These are phyloP conservation scores for Lagenidium sp. DNA, from an alignment of 352 stramenopile genomes.

Conservation along the genomic window DNA sequence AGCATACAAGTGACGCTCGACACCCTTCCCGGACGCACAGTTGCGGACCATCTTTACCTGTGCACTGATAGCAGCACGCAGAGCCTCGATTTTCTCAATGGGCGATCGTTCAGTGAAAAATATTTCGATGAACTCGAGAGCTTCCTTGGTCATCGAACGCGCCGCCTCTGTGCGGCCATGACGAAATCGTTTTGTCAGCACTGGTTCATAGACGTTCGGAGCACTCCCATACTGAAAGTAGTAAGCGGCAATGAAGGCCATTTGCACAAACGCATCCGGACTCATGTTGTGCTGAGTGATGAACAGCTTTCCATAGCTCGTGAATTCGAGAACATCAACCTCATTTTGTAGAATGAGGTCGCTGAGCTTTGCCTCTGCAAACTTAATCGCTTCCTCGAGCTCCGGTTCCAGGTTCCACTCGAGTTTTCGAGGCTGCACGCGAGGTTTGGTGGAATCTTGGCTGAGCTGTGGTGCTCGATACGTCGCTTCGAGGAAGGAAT, in stretches of 20 bases:
- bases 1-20: conserved; percentile 92
- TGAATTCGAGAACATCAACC: conserved; percentile 93
- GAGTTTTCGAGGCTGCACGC: conserved; percentile 85
- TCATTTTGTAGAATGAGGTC: conserved; percentile 93
- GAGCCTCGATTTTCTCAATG: conserved; percentile 86
- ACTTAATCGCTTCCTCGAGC: conserved; percentile 87
- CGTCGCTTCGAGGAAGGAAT: conserved; percentile 65
- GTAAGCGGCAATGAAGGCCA: conserved; percentile 92
- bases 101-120: conserved; percentile 76
- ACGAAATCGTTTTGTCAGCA: conserved; percentile 93
- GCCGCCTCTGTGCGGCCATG: conserved; percentile 94
- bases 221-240: conserved; percentile 89
- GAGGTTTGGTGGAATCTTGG: conserved; percentile 25
- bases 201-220: conserved; percentile 91
- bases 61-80: conserved; percentile 75
- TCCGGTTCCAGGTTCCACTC: conserved; percentile 80
- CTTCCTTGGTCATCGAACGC: conserved; percentile 87
- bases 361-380: conserved; percentile 89
- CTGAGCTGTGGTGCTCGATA: conserved; percentile 60
- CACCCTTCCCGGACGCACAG: conserved; percentile 84
- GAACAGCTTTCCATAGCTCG: conserved; percentile 84
- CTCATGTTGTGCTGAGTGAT: conserved; percentile 89
- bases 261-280: conserved; percentile 95
- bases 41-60: conserved; percentile 89
- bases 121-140: conserved; percentile 81